phyloP scores from a whole-genome alignment of 164 flowering plant genomes.

The Stephania cephalantha region DNA sequence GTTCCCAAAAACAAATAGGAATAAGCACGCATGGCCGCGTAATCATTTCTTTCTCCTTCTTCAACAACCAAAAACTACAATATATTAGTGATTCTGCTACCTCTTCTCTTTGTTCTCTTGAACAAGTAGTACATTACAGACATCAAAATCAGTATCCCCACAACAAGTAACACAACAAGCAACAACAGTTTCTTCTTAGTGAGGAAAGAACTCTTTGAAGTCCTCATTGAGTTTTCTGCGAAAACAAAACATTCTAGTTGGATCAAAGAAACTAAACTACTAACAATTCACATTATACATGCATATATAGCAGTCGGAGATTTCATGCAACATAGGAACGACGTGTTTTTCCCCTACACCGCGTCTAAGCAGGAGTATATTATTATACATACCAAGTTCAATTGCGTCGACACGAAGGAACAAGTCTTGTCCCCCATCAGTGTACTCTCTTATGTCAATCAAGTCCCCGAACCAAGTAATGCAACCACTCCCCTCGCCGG shows the following conservation, averaged over 20 bases:
- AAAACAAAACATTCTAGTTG: not conserved
- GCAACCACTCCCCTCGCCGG: not conserved
- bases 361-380: too few relatives aligned
- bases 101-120: slow-evolving; percentile 1
- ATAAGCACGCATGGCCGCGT: not conserved
- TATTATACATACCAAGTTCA: not conserved
- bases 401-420: not conserved
- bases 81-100: not conserved
- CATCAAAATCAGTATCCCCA: not conserved
- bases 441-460: slow-evolving; percentile 3
- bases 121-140: not conserved
- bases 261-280: not conserved
- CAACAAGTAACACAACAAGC: not conserved
- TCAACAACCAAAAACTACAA: not conserved
- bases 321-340: too few relatives aligned
- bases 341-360: too few relatives aligned
- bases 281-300: not conserved
- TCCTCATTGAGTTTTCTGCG: not conserved
- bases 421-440: slow-evolving; percentile 6
- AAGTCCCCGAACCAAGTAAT: slow-evolving; percentile 3
- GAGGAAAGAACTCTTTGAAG: not conserved
- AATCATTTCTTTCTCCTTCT: not conserved
- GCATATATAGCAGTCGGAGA: not conserved
- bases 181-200: not conserved
- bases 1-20: not conserved